A percentile compares a stretch with the other conserved stretches of the same genome.
Evolutionary conservation across 257 asterid species (phyloP).

Genomic region (Solanum pennellii): DNA sequence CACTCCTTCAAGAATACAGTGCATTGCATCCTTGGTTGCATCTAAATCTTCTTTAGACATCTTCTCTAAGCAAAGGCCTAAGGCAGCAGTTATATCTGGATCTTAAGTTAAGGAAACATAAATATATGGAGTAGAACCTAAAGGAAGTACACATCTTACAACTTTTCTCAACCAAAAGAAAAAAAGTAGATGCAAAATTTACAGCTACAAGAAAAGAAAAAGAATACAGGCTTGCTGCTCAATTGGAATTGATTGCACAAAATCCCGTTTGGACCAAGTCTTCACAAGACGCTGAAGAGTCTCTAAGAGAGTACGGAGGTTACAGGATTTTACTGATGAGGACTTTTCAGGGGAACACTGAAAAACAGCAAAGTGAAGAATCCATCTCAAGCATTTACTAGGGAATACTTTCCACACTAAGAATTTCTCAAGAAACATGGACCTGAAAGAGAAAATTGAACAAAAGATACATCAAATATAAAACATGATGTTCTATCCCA

Average conservation of each 20-base stretch:
- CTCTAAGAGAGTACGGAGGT: constrained; percentile 39
- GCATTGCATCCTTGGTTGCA: constrained; percentile 70
- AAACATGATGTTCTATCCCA: not conserved
- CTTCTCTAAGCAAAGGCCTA: constrained; percentile 93
- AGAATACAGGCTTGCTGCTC: constrained; percentile 95
- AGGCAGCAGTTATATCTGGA: constrained; percentile 83
- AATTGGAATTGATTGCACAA: constrained; percentile 73
- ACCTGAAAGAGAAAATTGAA: constrained; percentile 34
- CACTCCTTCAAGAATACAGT: constrained; percentile 80
- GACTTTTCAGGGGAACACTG: constrained; percentile 50
- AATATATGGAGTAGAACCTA: not conserved
- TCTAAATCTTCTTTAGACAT: constrained; percentile 82
- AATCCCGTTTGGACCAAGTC: constrained; percentile 80
- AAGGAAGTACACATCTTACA: not conserved
- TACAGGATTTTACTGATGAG: constrained; percentile 19
- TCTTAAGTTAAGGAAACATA: constrained; percentile 33
- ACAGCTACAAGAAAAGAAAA: not conserved
- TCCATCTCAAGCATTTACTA: constrained; percentile 79
- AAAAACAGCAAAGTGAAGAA: constrained; percentile 83
- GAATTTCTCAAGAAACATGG: constrained; percentile 73
- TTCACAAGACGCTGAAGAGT: constrained; percentile 63
- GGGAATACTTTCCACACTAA: constrained; percentile 95
- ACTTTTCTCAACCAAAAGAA: not conserved
- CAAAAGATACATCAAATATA: not conserved
- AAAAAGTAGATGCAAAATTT: not conserved